phyloP scores from a whole-genome alignment of 208 protist genomes.

The Kentomonas sorsogonicus region DNA sequence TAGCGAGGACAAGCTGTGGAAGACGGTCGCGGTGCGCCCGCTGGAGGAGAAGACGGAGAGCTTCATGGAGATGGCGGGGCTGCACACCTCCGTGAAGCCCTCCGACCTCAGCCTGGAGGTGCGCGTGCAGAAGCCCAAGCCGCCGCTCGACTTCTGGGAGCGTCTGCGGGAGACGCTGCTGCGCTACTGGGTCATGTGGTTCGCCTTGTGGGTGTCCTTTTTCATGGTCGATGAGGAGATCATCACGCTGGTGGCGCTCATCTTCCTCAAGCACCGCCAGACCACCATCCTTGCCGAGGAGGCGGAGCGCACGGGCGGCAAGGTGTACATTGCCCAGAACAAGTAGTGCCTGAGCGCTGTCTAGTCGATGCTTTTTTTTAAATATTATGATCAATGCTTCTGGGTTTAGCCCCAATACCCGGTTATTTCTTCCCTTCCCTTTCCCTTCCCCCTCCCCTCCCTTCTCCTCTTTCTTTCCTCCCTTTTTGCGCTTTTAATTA shows the following conservation, averaged over 20 bases:
- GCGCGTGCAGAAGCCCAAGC: slow-evolving; percentile 66
- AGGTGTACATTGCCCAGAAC: slow-evolving; percentile 81
- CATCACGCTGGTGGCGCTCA: slow-evolving; percentile 75
- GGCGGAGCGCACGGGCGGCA: slow-evolving; percentile 71
- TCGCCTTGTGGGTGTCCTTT: slow-evolving; percentile 81
- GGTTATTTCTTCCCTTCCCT: too few species aligned
- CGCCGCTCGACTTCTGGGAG: slow-evolving; percentile 72
- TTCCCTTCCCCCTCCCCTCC: too few species aligned
- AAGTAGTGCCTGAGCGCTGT: slow-evolving; percentile 7
- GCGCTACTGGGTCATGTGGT: slow-evolving; percentile 87
- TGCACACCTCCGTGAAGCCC: slow-evolving; percentile 18
- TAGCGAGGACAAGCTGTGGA: slow-evolving; percentile 71
- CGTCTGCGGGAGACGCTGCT: slow-evolving; percentile 67
- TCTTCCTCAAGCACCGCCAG: slow-evolving; percentile 76
- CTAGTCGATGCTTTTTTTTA: not conserved
- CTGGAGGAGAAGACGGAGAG: slow-evolving; percentile 36
- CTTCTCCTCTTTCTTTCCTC: slow-evolving; percentile 1
- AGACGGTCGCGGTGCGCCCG: slow-evolving; percentile 52
- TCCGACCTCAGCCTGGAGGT: slow-evolving; percentile 44
- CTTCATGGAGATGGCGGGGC: slow-evolving; percentile 48
- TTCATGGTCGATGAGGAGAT: slow-evolving; percentile 91
- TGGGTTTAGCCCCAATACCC: too few species aligned
- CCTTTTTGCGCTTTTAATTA: slow-evolving; percentile 5
- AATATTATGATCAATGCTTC: slow-evolving; percentile 1
- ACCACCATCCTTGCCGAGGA: slow-evolving; percentile 78